Evolutionary conservation across 2,329 filamentous ascomycete genomes (phyloP), one percentile per base, ranked within the genome.

Genomic region (Penicillium sp.): DNA sequence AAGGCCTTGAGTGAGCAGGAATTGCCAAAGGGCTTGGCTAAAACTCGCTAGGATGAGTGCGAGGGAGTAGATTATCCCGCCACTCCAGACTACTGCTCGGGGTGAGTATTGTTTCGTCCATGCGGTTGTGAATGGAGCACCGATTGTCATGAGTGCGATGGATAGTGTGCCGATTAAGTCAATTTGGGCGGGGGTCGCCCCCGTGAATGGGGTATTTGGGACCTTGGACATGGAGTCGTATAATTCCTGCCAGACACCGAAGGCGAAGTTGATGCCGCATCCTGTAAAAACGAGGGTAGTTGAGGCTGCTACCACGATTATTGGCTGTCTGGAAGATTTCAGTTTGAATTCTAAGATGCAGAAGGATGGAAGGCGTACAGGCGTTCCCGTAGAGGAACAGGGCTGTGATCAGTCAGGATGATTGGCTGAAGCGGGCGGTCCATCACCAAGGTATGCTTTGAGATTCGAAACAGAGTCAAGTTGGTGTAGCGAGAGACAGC

Each of bases 231-330:
- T 63, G 4, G 65, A 62, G 46, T 75, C 72, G 35, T 75, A 76
- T 0, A 75, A 63, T 6, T 69, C 73, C 63, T 76, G 73, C 44
- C 74, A 76, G 35, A 77, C 70, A 29, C 74, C 74, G 40, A 75
- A 76, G 9, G 70, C 67, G 51, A 77, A 77, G 44, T 69, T 71
- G 20, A 75, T 66, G 22, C 72, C 73, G 45, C 72, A 73, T 45
- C 63, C 65, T 31, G 69, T 74, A 44, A 73, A 72, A 11, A 69
- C 68, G 8, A 73, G 54, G 2, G 61, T 43, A 8, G 59, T 62
- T 9, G 61, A 63, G 14, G 61, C 49, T 15, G 45, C n/a, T 2
- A 45, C 23, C 2, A 29, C 42, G 4, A 45, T 7, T n/a, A n/a
- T 35, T 14, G 45, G 27, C 18, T 48, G 27, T 23, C 27, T 33